phyloP scores from a whole-genome alignment of 2,329 filamentous ascomycete species.

The Beauveria sp. region DNA sequence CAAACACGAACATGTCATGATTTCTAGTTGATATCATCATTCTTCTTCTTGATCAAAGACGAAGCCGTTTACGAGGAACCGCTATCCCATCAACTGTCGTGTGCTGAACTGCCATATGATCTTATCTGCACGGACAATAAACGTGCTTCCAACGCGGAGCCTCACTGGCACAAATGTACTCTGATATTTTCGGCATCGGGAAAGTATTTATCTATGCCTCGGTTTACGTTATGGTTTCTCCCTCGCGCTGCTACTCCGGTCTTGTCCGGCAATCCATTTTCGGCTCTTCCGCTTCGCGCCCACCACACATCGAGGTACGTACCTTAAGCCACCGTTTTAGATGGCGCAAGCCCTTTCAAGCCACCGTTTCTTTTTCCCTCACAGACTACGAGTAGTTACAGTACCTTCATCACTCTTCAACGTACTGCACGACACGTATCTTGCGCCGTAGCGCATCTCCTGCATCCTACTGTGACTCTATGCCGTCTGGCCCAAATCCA shows the following conservation, averaged over 20 bases:
- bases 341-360: neutral
- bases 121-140: neutral
- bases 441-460: no score
- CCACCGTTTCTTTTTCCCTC: neutral
- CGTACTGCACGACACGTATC: no score
- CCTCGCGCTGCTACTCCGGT: neutral
- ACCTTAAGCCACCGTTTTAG: constrained; percentile 3
- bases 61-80: no score
- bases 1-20: no score
- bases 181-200: no score
- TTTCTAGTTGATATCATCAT: no score
- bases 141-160: neutral
- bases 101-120: no score
- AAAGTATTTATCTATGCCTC: neutral
- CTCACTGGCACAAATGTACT: neutral
- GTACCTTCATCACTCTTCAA: no score
- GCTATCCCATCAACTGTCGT: no score
- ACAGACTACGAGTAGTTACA: neutral
- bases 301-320: neutral
- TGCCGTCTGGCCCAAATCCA: neutral
- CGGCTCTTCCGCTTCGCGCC: neutral
- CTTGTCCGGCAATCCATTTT: constrained; percentile 8
- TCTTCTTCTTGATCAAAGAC: no score
- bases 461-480: neutral
- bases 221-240: neutral